Evolutionary conservation across 2,329 filamentous ascomycete species (phyloP), one percentile per base, ranked within the genome.

Genomic region (Cytospora mali): DNA sequence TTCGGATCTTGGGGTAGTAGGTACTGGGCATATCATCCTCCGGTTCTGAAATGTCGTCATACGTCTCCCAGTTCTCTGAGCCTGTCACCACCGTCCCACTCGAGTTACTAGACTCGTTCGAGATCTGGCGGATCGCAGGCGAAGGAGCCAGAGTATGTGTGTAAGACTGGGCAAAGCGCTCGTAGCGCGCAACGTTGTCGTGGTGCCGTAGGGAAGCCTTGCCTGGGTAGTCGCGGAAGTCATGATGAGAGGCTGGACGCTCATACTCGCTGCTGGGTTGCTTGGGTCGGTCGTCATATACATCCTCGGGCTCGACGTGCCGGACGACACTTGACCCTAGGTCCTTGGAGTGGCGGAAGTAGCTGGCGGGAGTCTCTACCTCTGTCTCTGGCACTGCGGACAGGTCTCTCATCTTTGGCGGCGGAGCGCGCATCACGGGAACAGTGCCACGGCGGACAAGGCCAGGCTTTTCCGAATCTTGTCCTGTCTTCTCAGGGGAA

Each of bases 21-120:
- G 86, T 83, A 65, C 95, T 91, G 0, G 84, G 85, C 14, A 61
- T 48, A 72, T 97, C 93, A 27, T 83, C 81, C 70, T 92, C 90
- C 0, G 88, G 86, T 70, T 92, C 89, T 65, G 89, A 92, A 68
- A 84, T 87, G 73, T 96, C 92, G 69, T 95, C 93, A 70, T 95
- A 98, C 11, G 93, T 97, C 76, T 98, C 94, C 94, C 94, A 98
- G 74, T 98, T 98, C 76, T 98, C 94, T 4, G 92, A 96, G 1
- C 91, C 92, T 6, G 91, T 92, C 28, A 90, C 82, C 25, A 82
- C 83, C 1, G 90, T 92, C n/a, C 50, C 61, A 16, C 60, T 65
- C n/a, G 64, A 65, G 50, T 61, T 62, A 39, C 53, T 63, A 60
- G 91, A 93, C 1, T 89, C 88, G 67, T 87, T 87, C 7, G 89